Conservation (phyloP, 2,329 filamentous ascomycete species). For the Uncinocarpus reesii region DNA sequence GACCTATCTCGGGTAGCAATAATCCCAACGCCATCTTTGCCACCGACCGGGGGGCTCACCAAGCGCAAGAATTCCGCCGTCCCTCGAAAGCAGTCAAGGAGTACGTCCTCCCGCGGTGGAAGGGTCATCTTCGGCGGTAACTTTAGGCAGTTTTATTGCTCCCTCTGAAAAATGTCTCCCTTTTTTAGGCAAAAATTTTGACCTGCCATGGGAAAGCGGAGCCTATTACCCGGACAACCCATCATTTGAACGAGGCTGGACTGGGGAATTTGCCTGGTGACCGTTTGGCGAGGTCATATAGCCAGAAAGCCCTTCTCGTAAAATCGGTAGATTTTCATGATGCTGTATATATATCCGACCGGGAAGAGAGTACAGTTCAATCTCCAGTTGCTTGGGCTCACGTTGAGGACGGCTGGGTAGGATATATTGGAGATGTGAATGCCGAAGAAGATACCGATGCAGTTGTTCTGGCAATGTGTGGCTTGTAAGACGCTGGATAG, state of each 20-base stretch:
- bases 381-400: conserved; percentile 21
- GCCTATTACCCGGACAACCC: conserved; percentile 19
- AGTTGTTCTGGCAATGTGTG: conserved; percentile 23
- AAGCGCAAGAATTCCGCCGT: conserved; percentile 17
- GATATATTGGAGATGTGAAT: conserved; percentile 26
- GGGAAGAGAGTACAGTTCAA: no score
- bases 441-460: conserved; percentile 17
- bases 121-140: conserved; percentile 21
- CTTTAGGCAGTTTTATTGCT: conserved; percentile 19
- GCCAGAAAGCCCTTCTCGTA: conserved; percentile 15
- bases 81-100: conserved; percentile 17
- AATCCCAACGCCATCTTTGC: conserved; percentile 18
- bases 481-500: no score
- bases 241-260: conserved; percentile 18
- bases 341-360: conserved; percentile 11
- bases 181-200: conserved; percentile 20
- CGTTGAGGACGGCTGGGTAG: conserved; percentile 22
- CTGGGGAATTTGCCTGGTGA: neutral
- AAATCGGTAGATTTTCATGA: conserved; percentile 8
- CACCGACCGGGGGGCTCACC: conserved; percentile 22
- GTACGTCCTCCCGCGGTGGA: conserved; percentile 22
- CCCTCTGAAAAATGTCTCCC: conserved; percentile 16
- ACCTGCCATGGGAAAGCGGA: conserved; percentile 20
- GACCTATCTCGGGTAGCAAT: conserved; percentile 1
- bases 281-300: conserved; percentile 6